Conservation (phyloP, 2,329 filamentous ascomycete genomes). For the Scopulariopsis brevicaulis region DNA sequence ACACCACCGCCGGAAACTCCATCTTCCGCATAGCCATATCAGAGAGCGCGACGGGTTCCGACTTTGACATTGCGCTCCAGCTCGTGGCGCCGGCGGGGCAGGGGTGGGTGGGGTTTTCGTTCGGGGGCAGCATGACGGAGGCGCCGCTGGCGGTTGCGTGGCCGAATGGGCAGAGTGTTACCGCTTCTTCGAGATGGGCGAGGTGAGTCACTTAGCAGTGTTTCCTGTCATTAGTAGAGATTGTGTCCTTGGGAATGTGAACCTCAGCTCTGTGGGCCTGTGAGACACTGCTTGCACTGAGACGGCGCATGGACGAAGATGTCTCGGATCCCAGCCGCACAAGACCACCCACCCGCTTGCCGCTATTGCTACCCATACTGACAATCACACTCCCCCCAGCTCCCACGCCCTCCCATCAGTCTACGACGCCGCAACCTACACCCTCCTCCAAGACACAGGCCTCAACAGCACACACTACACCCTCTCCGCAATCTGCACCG, state of each 20-base stretch:
- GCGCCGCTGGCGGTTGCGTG: constrained; percentile 10
- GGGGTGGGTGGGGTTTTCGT: constrained; percentile 11
- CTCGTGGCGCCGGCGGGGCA: constrained; percentile 8
- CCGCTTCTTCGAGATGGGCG: constrained; percentile 3
- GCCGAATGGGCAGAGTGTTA: constrained; percentile 6
- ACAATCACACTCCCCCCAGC: constrained; percentile 6
- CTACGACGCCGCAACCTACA: constrained; percentile 20
- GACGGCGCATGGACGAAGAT: background rate
- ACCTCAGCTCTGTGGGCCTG: background rate
- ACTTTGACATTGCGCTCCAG: constrained; percentile 11
- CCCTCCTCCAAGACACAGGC: constrained; percentile 18
- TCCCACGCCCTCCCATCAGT: constrained; percentile 19
- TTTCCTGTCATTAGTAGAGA: background rate
- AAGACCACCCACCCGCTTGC: too few relatives aligned
- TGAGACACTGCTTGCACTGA: background rate
- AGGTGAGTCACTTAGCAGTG: constrained; percentile 1
- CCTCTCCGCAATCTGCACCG: constrained; percentile 23
- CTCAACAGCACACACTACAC: constrained; percentile 28
- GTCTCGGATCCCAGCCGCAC: too few relatives aligned
- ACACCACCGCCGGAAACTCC: constrained; percentile 1
- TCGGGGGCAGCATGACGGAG: constrained; percentile 10
- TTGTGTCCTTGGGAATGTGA: background rate
- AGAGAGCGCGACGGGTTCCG: background rate
- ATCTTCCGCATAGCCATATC: constrained; percentile 9
- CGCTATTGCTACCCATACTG: background rate